phyloP scores from a whole-genome alignment of 768 basidiomycete genomes.

The Pholiota conissans region DNA sequence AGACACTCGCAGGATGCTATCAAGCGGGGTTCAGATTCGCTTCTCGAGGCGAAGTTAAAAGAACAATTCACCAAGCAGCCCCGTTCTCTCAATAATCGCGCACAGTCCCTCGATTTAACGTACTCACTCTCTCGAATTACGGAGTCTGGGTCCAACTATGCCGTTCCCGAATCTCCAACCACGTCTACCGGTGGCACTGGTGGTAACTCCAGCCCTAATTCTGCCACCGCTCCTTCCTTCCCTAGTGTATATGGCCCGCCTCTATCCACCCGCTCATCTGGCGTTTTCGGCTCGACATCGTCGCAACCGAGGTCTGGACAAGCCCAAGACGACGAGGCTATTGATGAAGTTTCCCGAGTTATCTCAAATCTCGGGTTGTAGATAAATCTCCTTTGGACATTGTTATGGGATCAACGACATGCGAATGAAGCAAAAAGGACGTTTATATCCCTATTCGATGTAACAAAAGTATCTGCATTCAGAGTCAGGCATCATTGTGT shows the following conservation, averaged over 20 bases:
- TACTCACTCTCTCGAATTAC: slow-evolving; percentile 82
- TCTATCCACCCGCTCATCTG: slow-evolving; percentile 33
- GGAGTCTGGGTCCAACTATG: slow-evolving; percentile 58
- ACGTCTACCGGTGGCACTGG: slow-evolving; percentile 75
- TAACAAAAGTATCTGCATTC: slow-evolving; percentile 28
- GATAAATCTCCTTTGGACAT: slow-evolving; percentile 24
- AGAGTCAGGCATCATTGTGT: slow-evolving; percentile 18
- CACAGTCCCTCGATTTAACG: slow-evolving; percentile 87
- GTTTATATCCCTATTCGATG: slow-evolving; percentile 25
- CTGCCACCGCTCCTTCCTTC: slow-evolving; percentile 76
- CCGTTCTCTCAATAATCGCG: slow-evolving; percentile 81
- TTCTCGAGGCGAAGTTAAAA: slow-evolving; percentile 82
- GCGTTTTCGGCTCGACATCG: slow-evolving; percentile 18
- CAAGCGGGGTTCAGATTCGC: slow-evolving; percentile 82
- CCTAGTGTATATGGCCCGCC: slow-evolving; percentile 83
- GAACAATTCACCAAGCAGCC: slow-evolving; percentile 70
- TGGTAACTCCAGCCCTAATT: slow-evolving; percentile 78
- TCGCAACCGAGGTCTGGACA: slow-evolving; percentile 38
- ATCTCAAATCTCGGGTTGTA: slow-evolving; percentile 75
- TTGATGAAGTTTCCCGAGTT: slow-evolving; percentile 74
- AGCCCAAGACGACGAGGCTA: slow-evolving; percentile 52
- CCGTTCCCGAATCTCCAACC: slow-evolving; percentile 76
- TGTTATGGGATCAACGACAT: slow-evolving; percentile 17
- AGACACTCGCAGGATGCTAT: slow-evolving; percentile 73
- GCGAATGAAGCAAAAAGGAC: slow-evolving; percentile 20